Evolutionary conservation across 495 filamentous ascomycete species (phyloP), one percentile per base, ranked within the genome.

Genomic region (Penicillium maclennaniae): DNA sequence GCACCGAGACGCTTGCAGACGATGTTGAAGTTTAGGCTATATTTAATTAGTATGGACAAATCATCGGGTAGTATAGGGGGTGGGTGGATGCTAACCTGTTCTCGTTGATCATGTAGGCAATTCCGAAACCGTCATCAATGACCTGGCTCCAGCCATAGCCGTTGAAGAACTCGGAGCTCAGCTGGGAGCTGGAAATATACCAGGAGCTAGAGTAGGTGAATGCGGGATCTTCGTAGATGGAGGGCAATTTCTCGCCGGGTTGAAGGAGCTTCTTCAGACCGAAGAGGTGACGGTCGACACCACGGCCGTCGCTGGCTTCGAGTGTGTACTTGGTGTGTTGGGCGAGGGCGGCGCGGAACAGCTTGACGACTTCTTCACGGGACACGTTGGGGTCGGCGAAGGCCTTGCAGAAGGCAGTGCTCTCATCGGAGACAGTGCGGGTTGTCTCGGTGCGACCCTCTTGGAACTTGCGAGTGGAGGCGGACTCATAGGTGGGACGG

Each of bases 41-140:
- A 40, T 20, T 57, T 34, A 58, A 49, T 67, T 59, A 68, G 59
- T 45, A 44, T 45, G 31, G 10, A 23, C 19, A 25, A 40, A 43
- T 38, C 44, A 19, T 40, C 15, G 27, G 3, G 15, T 36, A 31
- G 39, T 20, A 14, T 34, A 14, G 46, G 26, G 28, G 19, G n/a
- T 12, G 8, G 14, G 17, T 3, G 5, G 21, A 10, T 67, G 43
- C 67, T 43, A 56, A 82, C 79, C 76, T 86, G 70, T 95, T 95
- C 80, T 99, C 93, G 65, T 99, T 99, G 63, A 99, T 97, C 95
- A 99, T 99, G 63, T 99, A 99, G 12, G 95, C 95, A 70, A 99
- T 95, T 19, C 95, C 93, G 69, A 89, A 99, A 15, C 93, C 93
- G 36, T 86, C 89, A 67, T 97, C 92, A 51, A 97, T 87, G 17